Conservation (phyloP, 768 basidiomycete genomes). For the Russula vinacea region DNA sequence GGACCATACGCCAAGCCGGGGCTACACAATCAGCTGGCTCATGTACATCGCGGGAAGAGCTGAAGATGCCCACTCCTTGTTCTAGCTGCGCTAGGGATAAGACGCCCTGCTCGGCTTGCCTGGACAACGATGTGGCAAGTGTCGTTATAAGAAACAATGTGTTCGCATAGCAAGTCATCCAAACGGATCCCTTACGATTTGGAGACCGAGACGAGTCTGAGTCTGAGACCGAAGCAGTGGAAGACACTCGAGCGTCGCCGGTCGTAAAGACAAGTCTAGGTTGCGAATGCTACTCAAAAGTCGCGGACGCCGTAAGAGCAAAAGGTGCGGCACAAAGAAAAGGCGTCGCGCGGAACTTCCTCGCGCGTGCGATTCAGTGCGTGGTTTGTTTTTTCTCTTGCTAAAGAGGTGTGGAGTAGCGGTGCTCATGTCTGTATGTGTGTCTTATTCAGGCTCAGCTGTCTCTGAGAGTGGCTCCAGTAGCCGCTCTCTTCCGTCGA, state of each 20-base stretch:
- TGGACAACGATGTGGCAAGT: constrained; percentile 23
- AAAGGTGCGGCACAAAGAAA: not conserved
- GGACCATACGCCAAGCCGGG: constrained; percentile 22
- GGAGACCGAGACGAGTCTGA: not conserved
- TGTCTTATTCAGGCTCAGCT: not conserved
- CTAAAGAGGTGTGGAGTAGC: not conserved
- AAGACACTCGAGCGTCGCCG: not conserved
- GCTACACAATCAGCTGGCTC: constrained; percentile 19
- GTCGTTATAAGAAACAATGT: constrained; percentile 19
- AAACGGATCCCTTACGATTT: not conserved
- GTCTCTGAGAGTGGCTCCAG: constrained; percentile 2
- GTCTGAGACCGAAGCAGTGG: not conserved
- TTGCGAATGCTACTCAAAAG: not conserved
- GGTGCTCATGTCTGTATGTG: not conserved
- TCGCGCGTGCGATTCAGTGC: constrained; percentile 1
- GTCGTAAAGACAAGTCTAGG: not conserved
- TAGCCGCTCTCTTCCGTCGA: constrained; percentile 19
- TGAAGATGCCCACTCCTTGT: constrained; percentile 18
- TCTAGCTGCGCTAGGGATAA: constrained; percentile 1
- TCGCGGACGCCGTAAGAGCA: not conserved
- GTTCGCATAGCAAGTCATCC: constrained; percentile 1
- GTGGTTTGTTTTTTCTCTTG: not conserved
- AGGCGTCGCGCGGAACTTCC: not conserved
- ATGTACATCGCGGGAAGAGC: constrained; percentile 15
- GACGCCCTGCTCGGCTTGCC: constrained; percentile 21